A percentile compares a stretch with the other conserved stretches of the same genome.
Conservation (phyloP, 139 green algal species). For the Ettlia oleoabundans region DNA sequence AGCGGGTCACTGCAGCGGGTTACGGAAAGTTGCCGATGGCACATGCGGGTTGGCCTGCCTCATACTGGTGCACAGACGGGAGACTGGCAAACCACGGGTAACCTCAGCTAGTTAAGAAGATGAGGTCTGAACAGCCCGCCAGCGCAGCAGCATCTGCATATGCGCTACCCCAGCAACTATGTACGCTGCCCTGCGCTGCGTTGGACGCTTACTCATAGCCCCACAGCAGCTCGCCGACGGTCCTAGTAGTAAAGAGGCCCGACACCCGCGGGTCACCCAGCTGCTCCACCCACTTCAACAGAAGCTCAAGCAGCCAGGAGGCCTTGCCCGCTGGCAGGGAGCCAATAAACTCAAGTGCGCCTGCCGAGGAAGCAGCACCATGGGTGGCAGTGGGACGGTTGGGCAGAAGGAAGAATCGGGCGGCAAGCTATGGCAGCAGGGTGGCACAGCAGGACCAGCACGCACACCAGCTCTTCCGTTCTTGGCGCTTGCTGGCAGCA, state of each 20-base stretch:
- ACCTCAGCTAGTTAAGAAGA: too few relatives aligned
- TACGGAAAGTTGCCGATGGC: too few relatives aligned
- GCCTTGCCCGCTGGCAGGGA: background rate
- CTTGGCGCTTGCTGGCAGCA: too few relatives aligned
- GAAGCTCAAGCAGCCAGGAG: constrained; percentile 18
- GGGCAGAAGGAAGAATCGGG: background rate
- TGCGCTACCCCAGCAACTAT: too few relatives aligned
- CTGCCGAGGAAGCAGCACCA: constrained; percentile 1
- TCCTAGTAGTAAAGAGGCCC: constrained; percentile 54
- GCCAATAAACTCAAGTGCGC: constrained; percentile 39
- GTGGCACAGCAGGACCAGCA: background rate
- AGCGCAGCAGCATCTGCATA: too few relatives aligned
- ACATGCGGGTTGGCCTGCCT: too few relatives aligned
- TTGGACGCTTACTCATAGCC: constrained; percentile 55
- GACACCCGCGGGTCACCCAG: constrained; percentile 33
- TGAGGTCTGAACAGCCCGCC: too few relatives aligned
- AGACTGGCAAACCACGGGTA: too few relatives aligned
- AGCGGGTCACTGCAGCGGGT: constrained; percentile 11
- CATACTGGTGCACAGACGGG: too few relatives aligned
- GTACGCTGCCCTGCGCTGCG: too few relatives aligned
- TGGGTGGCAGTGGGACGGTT: background rate
- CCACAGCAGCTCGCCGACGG: constrained; percentile 53
- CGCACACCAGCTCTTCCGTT: too few relatives aligned
- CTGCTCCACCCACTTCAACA: constrained; percentile 35
- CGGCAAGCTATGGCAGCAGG: background rate